Evolutionary conservation across 768 basidiomycete genomes (phyloP).

Genomic region (Russula brevipes): DNA sequence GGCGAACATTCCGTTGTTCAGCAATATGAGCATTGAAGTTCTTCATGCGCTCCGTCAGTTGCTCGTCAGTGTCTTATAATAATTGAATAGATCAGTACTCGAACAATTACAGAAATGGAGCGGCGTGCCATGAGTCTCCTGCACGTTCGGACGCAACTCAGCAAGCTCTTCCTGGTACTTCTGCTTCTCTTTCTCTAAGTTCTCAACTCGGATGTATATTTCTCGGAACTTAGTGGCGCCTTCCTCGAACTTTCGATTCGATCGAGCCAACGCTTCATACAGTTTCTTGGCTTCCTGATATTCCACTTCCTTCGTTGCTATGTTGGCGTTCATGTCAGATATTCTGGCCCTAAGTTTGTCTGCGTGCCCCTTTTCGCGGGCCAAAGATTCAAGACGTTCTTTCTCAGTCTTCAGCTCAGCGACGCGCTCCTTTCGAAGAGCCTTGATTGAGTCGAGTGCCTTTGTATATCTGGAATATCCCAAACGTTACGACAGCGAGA

Average conservation of each 20-base stretch:
- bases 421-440: slow-evolving; percentile 82
- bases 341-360: slow-evolving; percentile 74
- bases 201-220: slow-evolving; percentile 66
- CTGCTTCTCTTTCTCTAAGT: slow-evolving; percentile 55
- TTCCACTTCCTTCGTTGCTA: slow-evolving; percentile 67
- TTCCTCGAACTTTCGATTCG: slow-evolving; percentile 79
- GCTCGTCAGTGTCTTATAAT: slow-evolving; percentile 61
- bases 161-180: slow-evolving; percentile 57
- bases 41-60: slow-evolving; percentile 51
- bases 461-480: slow-evolving; percentile 76
- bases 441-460: slow-evolving; percentile 88
- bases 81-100: slow-evolving; percentile 1
- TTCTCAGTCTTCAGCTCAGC: slow-evolving; percentile 92
- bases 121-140: slow-evolving; percentile 58
- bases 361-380: slow-evolving; percentile 77
- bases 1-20: slow-evolving; percentile 45
- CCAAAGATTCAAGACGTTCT: slow-evolving; percentile 72
- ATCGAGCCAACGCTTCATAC: slow-evolving; percentile 58
- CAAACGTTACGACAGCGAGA: not conserved
- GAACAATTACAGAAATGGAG: not conserved
- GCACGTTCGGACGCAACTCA: slow-evolving; percentile 56
- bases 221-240: slow-evolving; percentile 82
- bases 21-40: slow-evolving; percentile 58
- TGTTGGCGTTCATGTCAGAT: slow-evolving; percentile 51
- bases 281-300: slow-evolving; percentile 64